These are phyloP conservation scores for Trifolium pratense DNA, from an alignment of 306 rosid genomes.

Conservation along the genomic window DNA sequence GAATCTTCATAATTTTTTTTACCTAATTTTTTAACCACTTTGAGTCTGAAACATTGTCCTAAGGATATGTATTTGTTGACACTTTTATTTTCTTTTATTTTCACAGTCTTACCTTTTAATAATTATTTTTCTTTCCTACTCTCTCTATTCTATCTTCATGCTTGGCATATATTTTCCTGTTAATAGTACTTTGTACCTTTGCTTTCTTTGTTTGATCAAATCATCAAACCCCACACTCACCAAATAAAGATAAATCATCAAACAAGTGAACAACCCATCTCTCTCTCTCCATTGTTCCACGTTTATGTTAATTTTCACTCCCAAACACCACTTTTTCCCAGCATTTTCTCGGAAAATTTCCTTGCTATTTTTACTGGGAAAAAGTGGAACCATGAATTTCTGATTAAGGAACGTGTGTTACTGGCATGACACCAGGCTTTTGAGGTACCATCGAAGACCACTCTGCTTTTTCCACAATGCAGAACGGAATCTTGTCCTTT, in stretches of 20 bases:
- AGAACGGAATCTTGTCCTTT: constrained; percentile 57
- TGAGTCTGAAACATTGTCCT: no score
- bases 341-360: constrained; percentile 47
- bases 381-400: constrained; percentile 35
- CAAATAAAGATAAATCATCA: not conserved
- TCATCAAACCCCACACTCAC: constrained; percentile 6
- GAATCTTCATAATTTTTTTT: no score
- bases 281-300: not conserved
- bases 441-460: constrained; percentile 40
- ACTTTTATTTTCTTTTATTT: no score
- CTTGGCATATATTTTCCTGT: not conserved
- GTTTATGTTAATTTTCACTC: constrained; percentile 15
- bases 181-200: constrained; percentile 5
- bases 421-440: constrained; percentile 22
- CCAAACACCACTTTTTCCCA: constrained; percentile 40
- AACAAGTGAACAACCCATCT: not conserved
- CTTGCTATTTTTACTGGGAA: constrained; percentile 44
- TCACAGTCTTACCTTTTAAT: not conserved
- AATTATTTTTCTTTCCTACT: no score
- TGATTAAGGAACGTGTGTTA: constrained; percentile 48
- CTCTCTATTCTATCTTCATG: constrained; percentile 11
- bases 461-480: constrained; percentile 57
- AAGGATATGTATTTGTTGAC: no score
- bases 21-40: no score
- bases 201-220: constrained; percentile 9